Conservation (phyloP, 495 filamentous ascomycete genomes). For the Talaromyces nanjingensis region DNA sequence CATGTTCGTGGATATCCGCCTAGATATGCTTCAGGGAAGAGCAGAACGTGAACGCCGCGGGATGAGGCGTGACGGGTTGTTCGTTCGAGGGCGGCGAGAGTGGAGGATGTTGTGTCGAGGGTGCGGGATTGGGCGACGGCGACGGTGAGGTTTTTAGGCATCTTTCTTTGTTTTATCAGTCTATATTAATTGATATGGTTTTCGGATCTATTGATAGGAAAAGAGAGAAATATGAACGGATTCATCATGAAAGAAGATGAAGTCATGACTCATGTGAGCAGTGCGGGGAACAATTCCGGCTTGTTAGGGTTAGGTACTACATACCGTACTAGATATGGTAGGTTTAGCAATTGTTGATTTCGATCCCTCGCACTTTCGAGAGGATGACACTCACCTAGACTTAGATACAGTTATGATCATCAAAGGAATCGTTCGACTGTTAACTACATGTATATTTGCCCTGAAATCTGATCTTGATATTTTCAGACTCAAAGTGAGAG, state of each 20-base stretch:
- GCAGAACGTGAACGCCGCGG: conserved; percentile 62
- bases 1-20: conserved; percentile 89
- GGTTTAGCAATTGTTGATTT: no score
- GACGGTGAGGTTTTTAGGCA: conserved; percentile 53
- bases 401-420: no score
- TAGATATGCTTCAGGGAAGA: conserved; percentile 91
- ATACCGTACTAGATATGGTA: no score
- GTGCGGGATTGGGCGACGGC: conserved; percentile 76
- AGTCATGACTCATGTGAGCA: not conserved
- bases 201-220: no score
- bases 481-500: no score
- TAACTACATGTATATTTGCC: no score
- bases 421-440: no score
- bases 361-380: no score
- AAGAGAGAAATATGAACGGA: no score
- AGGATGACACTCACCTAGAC: no score
- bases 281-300: not conserved
- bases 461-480: no score
- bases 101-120: conserved; percentile 52
- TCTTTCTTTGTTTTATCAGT: conserved; percentile 3
- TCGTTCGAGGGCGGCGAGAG: conserved; percentile 55
- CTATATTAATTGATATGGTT: no score
- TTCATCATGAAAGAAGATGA: not conserved
- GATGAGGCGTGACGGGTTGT: conserved; percentile 39
- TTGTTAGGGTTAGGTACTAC: not conserved